A percentile compares a stretch with the other conserved stretches of the same genome.
phyloP scores from a whole-genome alignment of 1,284 basidiomycete species.

The Cystobasidium pallidum region DNA sequence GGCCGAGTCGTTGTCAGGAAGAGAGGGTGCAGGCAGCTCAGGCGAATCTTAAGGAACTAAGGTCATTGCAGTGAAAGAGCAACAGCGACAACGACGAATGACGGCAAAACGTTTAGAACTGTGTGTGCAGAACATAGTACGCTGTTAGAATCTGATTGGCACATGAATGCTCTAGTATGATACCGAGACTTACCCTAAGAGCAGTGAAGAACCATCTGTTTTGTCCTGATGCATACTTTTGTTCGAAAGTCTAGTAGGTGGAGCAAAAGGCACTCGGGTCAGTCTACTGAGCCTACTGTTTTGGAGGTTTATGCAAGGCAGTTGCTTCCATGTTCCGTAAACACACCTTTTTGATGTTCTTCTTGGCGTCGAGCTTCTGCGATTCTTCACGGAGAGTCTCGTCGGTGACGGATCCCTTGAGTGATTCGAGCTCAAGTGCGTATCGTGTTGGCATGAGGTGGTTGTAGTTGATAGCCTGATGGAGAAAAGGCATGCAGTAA shows the following conservation, averaged over 20 bases:
- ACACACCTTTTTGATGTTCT: slow-evolving; percentile 81
- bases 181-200: slow-evolving; percentile 59
- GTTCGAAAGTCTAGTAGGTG: slow-evolving; percentile 68
- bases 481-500: not conserved
- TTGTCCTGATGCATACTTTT: slow-evolving; percentile 84
- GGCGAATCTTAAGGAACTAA: not conserved
- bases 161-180: too few species aligned
- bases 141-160: too few species aligned
- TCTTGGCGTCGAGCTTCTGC: slow-evolving; percentile 90
- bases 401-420: slow-evolving; percentile 78
- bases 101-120: slow-evolving; percentile 44
- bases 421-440: slow-evolving; percentile 85
- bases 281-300: too few species aligned
- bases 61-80: slow-evolving; percentile 6
- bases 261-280: not conserved
- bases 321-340: too few species aligned
- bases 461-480: slow-evolving; percentile 86
- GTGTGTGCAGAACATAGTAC: not conserved
- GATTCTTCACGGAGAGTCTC: slow-evolving; percentile 93
- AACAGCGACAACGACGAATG: slow-evolving; percentile 14
- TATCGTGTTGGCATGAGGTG: slow-evolving; percentile 98
- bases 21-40: not conserved
- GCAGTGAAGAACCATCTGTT: slow-evolving; percentile 93
- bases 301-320: too few species aligned
- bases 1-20: too few species aligned